phyloP scores from a whole-genome alignment of 2,329 filamentous ascomycete genomes.

The Xylariaceae sp. region DNA sequence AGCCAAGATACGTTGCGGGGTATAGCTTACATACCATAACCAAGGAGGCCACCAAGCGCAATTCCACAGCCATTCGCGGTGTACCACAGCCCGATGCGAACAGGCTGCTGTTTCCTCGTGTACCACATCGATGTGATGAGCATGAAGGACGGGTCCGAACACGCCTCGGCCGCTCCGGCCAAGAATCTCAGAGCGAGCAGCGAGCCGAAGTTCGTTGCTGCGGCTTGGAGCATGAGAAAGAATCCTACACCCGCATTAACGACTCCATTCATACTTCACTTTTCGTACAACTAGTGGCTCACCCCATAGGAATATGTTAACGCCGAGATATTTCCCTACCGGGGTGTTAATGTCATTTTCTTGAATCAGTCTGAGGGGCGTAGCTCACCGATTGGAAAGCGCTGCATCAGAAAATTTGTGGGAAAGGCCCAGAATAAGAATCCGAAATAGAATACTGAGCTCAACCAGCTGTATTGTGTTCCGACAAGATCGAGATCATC shows the following conservation, averaged over 20 bases:
- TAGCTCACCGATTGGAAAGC: slow-evolving; percentile 45
- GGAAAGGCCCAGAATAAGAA: slow-evolving; percentile 52
- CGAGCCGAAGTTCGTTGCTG: slow-evolving; percentile 46
- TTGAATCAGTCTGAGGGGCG: slow-evolving; percentile 18
- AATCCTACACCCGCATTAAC: slow-evolving; percentile 28
- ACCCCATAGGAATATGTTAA: slow-evolving; percentile 41
- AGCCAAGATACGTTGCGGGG: background rate
- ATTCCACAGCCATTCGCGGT: slow-evolving; percentile 52
- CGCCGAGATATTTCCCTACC: slow-evolving; percentile 48
- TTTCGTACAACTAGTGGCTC: background rate
- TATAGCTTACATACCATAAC: slow-evolving; percentile 38
- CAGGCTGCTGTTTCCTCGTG: slow-evolving; percentile 52
- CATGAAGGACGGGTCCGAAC: slow-evolving; percentile 52
- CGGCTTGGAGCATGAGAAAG: slow-evolving; percentile 49
- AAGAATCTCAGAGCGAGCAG: slow-evolving; percentile 49
- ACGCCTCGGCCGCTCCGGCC: slow-evolving; percentile 53
- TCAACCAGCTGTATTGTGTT: slow-evolving; percentile 51
- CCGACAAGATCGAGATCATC: slow-evolving; percentile 52
- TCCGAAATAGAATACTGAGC: slow-evolving; percentile 53
- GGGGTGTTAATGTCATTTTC: slow-evolving; percentile 19
- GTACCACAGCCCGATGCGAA: slow-evolving; percentile 53
- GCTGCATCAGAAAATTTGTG: slow-evolving; percentile 50
- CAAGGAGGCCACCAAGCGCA: slow-evolving; percentile 50
- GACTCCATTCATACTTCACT: background rate
- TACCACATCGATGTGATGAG: slow-evolving; percentile 59